Conservation (phyloP, 352 stramenopile species). For the Plasmopara viticola region DNA sequence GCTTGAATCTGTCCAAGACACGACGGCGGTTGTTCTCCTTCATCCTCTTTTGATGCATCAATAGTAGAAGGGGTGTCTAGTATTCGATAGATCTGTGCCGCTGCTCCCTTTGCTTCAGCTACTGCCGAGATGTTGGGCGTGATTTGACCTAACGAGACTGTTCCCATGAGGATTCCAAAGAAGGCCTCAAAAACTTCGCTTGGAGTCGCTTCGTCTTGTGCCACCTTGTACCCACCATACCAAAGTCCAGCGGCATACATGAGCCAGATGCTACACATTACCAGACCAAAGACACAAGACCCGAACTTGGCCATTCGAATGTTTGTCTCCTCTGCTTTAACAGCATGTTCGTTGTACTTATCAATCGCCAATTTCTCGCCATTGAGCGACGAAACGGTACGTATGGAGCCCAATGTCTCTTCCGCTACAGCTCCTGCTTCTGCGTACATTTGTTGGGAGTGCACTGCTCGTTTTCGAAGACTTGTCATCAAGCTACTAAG, state of each 20-base stretch:
- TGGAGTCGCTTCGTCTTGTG: background rate
- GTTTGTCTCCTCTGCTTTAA: constrained; percentile 1
- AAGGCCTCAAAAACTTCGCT: background rate
- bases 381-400: constrained; percentile 1
- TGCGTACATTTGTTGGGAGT: constrained; percentile 6
- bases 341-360: constrained; percentile 2
- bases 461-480: constrained; percentile 13
- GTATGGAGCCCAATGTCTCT: constrained; percentile 1
- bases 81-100: background rate
- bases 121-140: constrained; percentile 3
- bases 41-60: constrained; percentile 1
- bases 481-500: constrained; percentile 25
- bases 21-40: background rate
- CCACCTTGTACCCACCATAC: constrained; percentile 3
- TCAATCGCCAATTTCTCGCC: background rate
- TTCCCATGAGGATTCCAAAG: background rate
- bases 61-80: background rate
- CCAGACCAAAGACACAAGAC: constrained; percentile 1
- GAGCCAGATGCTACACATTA: constrained; percentile 2
- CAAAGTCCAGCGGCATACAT: constrained; percentile 1
- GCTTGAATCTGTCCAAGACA: constrained; percentile 1
- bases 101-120: constrained; percentile 1
- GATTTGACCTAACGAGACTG: background rate
- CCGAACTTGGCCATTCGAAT: background rate
- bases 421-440: constrained; percentile 1